Conservation (phyloP, 2,329 filamentous ascomycete genomes). For the Claviceps arundinis region DNA sequence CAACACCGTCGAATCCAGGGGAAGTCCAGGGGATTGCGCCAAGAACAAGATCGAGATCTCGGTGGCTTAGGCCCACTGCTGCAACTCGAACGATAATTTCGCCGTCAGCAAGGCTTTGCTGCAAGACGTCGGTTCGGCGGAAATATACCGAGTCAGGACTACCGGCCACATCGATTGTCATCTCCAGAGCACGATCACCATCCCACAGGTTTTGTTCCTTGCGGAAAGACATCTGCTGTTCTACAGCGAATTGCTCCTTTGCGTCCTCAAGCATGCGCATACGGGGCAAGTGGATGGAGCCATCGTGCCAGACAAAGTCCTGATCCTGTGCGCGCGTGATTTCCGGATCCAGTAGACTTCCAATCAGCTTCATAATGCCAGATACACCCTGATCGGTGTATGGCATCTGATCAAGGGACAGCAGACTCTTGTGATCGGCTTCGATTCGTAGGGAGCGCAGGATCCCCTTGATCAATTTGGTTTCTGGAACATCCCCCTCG, state of each 20-base stretch:
- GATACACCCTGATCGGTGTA: not conserved
- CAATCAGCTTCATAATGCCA: conserved; percentile 3
- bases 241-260: conserved; percentile 6
- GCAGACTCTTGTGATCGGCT: conserved; percentile 1
- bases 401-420: conserved; percentile 4
- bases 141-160: conserved; percentile 14
- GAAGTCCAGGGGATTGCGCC: conserved; percentile 12
- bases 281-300: conserved; percentile 7
- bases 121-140: conserved; percentile 6
- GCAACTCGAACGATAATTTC: conserved; percentile 11
- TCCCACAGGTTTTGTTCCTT: conserved; percentile 12
- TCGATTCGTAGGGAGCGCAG: conserved; percentile 6
- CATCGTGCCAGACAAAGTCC: conserved; percentile 8
- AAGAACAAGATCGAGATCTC: conserved; percentile 12
- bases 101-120: conserved; percentile 6
- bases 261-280: conserved; percentile 1
- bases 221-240: conserved; percentile 8
- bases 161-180: conserved; percentile 13
- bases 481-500: conserved; percentile 2
- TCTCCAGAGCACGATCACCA: conserved; percentile 10
- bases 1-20: conserved; percentile 14
- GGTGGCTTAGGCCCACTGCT: conserved; percentile 11
- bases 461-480: conserved; percentile 5
- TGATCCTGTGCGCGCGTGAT: conserved; percentile 1
- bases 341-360: not conserved